Evolutionary conservation across 768 basidiomycete genomes (phyloP).

Genomic region (Naematelia encephala): DNA sequence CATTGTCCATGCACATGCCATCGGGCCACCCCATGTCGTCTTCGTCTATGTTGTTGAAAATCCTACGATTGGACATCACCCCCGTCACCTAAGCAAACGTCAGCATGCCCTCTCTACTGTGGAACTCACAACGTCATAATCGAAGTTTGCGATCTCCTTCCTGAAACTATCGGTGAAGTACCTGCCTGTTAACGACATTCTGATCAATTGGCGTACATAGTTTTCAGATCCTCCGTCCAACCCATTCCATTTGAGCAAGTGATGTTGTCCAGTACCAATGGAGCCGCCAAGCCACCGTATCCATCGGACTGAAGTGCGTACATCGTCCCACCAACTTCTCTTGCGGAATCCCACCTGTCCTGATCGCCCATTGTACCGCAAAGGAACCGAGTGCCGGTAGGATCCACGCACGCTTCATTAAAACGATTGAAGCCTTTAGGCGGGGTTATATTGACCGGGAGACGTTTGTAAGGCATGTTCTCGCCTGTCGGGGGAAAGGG

Average conservation of each 20-base stretch:
- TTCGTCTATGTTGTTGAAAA: constrained; percentile 5
- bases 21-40: constrained; percentile 10
- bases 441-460: not conserved
- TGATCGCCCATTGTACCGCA: constrained; percentile 9
- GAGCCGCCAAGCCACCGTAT: not conserved
- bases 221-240: constrained; percentile 9
- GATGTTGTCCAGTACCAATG: constrained; percentile 3
- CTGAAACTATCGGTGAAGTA: constrained; percentile 17
- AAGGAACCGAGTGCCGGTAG: constrained; percentile 7
- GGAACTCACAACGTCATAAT: constrained; percentile 11
- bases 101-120: not conserved
- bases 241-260: constrained; percentile 17
- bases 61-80: not conserved
- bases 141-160: constrained; percentile 5
- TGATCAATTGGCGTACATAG: constrained; percentile 6
- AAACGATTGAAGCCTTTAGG: constrained; percentile 14
- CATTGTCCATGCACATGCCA: constrained; percentile 11
- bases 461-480: not conserved
- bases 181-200: not conserved
- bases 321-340: constrained; percentile 7
- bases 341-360: not conserved
- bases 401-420: constrained; percentile 21
- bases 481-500: constrained; percentile 15
- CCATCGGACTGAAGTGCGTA: constrained; percentile 1
- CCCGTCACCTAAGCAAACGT: not conserved